Percentiles rank a stretch among this genome's conserved stretches.
These are phyloP conservation scores for Mycena metata DNA, from an alignment of 768 basidiomycete genomes.

Conservation along the genomic window DNA sequence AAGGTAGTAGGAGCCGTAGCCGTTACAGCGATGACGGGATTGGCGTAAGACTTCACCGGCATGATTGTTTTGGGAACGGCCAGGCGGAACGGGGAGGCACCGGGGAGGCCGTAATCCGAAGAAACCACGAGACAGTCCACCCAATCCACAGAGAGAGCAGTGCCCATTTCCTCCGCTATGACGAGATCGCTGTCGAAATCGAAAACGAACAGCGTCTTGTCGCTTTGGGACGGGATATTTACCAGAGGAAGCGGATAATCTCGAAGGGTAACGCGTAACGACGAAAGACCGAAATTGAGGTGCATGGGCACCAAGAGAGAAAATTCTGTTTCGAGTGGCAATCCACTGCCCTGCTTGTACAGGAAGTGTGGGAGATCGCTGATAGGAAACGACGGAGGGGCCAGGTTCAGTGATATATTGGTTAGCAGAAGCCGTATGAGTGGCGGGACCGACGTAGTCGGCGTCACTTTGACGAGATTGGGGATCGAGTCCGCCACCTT, in stretches of 20 bases:
- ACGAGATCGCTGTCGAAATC: constrained; percentile 84
- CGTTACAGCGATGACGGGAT: constrained; percentile 77
- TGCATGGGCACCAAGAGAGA: constrained; percentile 89
- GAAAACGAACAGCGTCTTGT: constrained; percentile 60
- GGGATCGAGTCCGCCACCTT: constrained; percentile 50
- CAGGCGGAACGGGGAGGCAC: constrained; percentile 67
- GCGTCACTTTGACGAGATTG: constrained; percentile 59
- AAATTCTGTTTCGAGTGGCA: constrained; percentile 80
- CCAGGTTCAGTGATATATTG: constrained; percentile 68
- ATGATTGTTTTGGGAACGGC: constrained; percentile 91
- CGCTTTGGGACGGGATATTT: constrained; percentile 69
- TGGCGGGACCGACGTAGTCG: constrained; percentile 63
- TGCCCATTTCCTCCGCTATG: constrained; percentile 89
- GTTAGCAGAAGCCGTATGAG: constrained; percentile 77
- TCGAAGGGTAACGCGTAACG: constrained; percentile 75
- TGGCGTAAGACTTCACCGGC: constrained; percentile 94
- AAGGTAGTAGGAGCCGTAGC: constrained; percentile 77
- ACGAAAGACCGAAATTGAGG: constrained; percentile 73
- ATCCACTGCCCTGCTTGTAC: constrained; percentile 71
- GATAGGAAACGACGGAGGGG: constrained; percentile 70
- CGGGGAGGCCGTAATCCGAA: constrained; percentile 64
- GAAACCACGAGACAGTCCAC: constrained; percentile 75
- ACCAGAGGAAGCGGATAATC: constrained; percentile 92
- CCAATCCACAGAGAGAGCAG: constrained; percentile 76
- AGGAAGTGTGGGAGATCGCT: constrained; percentile 74